Percentiles rank a stretch among this genome's conserved stretches.
These are phyloP conservation scores for Tranzscheliella williamsii DNA, from an alignment of 1,284 basidiomycete genomes.

Conservation along the genomic window DNA sequence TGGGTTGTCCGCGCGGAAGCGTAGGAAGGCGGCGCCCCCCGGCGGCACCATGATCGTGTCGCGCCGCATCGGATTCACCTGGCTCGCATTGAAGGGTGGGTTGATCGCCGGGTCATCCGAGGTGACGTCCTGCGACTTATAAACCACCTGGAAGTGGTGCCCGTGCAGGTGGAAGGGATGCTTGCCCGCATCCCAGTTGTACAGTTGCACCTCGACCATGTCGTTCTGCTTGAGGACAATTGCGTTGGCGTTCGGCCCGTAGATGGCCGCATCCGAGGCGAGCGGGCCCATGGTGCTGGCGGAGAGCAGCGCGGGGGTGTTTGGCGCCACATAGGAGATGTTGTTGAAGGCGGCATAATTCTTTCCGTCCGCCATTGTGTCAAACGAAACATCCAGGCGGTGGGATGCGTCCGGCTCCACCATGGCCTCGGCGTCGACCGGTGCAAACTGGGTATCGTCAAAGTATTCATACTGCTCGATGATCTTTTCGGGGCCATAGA, in stretches of 20 bases:
- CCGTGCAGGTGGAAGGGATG: constrained; percentile 33
- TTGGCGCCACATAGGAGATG: constrained; percentile 65
- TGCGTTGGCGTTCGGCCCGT: constrained; percentile 41
- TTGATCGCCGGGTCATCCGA: constrained; percentile 78
- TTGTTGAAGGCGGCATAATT: constrained; percentile 63
- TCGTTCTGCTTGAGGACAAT: constrained; percentile 61
- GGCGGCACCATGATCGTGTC: constrained; percentile 60
- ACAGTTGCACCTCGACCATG: constrained; percentile 42
- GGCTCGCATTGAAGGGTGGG: constrained; percentile 76
- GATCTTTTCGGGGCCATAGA: constrained; percentile 25
- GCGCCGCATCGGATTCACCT: constrained; percentile 61
- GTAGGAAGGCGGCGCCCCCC: constrained; percentile 44
- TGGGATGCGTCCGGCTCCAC: constrained; percentile 60
- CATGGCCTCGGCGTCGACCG: constrained; percentile 58
- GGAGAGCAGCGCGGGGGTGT: constrained; percentile 40
- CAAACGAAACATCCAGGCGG: constrained; percentile 63
- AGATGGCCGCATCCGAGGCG: constrained; percentile 60
- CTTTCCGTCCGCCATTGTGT: constrained; percentile 62
- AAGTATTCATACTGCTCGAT: constrained; percentile 55
- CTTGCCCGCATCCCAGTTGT: constrained; percentile 58
- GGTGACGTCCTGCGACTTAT: constrained; percentile 72
- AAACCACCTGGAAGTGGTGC: constrained; percentile 63
- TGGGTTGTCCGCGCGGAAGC: constrained; percentile 48
- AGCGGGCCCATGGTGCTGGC: constrained; percentile 31
- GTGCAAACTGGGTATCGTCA: constrained; percentile 63